A percentile compares a stretch with the other conserved stretches of the same genome.
These are phyloP conservation scores for Diplocarpon rosae DNA, from an alignment of 2,329 filamentous ascomycete species.

Conservation along the genomic window DNA sequence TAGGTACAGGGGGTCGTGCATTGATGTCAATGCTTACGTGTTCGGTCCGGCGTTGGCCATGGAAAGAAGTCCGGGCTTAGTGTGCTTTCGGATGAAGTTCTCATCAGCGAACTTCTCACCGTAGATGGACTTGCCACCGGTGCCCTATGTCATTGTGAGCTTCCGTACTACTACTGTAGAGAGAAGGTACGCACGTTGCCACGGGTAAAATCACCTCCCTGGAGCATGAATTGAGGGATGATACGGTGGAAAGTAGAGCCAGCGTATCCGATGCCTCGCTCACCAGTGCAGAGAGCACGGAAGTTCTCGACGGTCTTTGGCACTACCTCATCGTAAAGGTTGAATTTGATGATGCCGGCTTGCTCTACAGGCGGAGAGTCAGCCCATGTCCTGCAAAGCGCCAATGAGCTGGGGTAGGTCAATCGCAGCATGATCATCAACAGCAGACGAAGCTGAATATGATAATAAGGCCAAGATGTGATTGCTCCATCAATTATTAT, in stretches of 20 bases:
- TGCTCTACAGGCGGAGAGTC: constrained; percentile 39
- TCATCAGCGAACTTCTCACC: constrained; percentile 90
- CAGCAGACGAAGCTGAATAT: constrained; percentile 4
- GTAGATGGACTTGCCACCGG: constrained; percentile 89
- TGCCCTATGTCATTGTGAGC: constrained; percentile 50
- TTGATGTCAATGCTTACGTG: constrained; percentile 50
- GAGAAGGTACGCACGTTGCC: constrained; percentile 56
- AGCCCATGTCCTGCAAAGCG: constrained; percentile 10
- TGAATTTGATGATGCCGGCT: constrained; percentile 72
- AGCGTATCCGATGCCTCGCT: constrained; percentile 75
- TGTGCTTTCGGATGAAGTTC: constrained; percentile 75
- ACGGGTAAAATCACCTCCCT: constrained; percentile 92
- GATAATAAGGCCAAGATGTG: not conserved
- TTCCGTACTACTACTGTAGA: constrained; percentile 37
- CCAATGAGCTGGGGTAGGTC: constrained; percentile 12
- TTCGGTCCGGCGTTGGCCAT: constrained; percentile 95
- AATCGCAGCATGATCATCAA: constrained; percentile 14
- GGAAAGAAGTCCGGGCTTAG: constrained; percentile 67
- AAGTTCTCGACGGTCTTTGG: constrained; percentile 97
- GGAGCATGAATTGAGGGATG: constrained; percentile 89
- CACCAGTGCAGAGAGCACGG: constrained; percentile 75
- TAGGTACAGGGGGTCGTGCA: constrained; percentile 41
- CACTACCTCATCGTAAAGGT: constrained; percentile 67
- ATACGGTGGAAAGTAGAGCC: constrained; percentile 85
- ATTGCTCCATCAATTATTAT: not conserved